A percentile compares a stretch with the other conserved stretches of the same genome.
These are phyloP conservation scores for Apophysomyces trapeziformis DNA, from an alignment of 371 early-diverging fungal genomes.

Conservation along the genomic window DNA sequence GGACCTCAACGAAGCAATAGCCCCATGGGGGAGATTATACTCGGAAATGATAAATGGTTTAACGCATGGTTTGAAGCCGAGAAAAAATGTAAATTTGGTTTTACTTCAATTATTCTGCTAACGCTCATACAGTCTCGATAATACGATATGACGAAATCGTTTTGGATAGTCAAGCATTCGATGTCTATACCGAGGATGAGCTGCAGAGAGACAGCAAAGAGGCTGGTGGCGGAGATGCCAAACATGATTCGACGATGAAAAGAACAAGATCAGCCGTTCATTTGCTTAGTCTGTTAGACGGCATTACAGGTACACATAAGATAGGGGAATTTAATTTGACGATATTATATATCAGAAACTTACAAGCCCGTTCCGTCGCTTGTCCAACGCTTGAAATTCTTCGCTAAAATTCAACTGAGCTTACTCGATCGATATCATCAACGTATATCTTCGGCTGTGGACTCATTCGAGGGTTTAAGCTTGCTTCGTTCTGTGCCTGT, in stretches of 20 bases:
- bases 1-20: conserved; percentile 44
- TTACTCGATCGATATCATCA: conserved; percentile 55
- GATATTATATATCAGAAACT: conserved; percentile 28
- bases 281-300: conserved; percentile 61
- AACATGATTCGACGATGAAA: conserved; percentile 16
- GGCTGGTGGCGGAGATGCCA: background rate
- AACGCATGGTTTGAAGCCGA: conserved; percentile 77
- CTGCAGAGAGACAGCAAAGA: conserved; percentile 35
- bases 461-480: conserved; percentile 56
- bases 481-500: conserved; percentile 54
- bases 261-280: conserved; percentile 60
- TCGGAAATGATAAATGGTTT: conserved; percentile 63
- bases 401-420: conserved; percentile 55
- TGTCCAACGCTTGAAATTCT: conserved; percentile 52
- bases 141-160: conserved; percentile 66
- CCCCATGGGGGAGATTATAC: conserved; percentile 57
- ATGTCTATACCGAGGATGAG: conserved; percentile 52
- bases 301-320: conserved; percentile 55
- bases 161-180: conserved; percentile 65
- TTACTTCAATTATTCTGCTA: background rate
- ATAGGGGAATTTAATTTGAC: background rate
- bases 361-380: conserved; percentile 45
- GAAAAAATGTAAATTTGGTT: conserved; percentile 57
- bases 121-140: conserved; percentile 51
- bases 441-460: conserved; percentile 50